Conservation (phyloP, 1,284 basidiomycete genomes). For the Ustilago crameri region DNA sequence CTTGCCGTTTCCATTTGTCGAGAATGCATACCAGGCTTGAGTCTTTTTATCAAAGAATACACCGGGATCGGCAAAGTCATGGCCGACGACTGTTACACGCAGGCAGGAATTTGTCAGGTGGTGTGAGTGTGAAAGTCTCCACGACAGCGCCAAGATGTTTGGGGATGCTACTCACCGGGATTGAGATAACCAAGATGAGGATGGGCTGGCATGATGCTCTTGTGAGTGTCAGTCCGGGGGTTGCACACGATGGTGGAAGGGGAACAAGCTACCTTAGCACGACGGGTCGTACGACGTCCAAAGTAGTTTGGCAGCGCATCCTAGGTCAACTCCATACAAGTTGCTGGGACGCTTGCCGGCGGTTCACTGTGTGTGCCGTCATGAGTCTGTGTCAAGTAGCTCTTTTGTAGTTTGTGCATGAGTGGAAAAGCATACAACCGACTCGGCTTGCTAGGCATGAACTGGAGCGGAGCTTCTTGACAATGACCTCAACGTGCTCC, state of each 20-base stretch:
- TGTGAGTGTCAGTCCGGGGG: background rate
- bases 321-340: no score
- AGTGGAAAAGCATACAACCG: no score
- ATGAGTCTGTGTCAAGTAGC: no score
- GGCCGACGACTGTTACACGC: conserved; percentile 27
- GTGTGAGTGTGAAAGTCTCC: background rate
- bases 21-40: conserved; percentile 47
- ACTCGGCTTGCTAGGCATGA: conserved; percentile 1
- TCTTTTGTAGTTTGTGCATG: no score
- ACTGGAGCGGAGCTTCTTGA: background rate
- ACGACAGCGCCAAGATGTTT: background rate
- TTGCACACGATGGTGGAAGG: background rate
- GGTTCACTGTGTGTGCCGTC: background rate
- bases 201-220: conserved; percentile 50
- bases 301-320: no score
- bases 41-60: conserved; percentile 44
- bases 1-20: conserved; percentile 56
- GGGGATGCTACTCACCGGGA: conserved; percentile 28
- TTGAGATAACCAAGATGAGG: conserved; percentile 52
- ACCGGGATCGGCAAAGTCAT: conserved; percentile 58
- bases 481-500: conserved; percentile 17
- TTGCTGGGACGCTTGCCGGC: background rate
- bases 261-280: no score
- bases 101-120: background rate
- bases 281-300: no score